phyloP scores from a whole-genome alignment of 768 basidiomycete species.

The Lentinus tigrinus region DNA sequence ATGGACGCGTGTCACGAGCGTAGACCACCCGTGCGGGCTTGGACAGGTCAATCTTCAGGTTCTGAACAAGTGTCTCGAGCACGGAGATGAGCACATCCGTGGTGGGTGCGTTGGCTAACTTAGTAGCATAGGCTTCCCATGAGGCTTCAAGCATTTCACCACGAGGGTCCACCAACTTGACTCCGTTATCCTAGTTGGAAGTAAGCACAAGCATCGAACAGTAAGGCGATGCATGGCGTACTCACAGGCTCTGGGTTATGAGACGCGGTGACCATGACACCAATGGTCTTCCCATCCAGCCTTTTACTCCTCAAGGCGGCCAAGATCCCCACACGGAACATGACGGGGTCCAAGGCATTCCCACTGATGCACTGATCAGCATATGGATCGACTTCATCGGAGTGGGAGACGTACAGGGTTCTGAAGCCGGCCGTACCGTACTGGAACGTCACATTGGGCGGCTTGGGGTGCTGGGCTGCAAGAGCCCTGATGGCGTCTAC shows the following conservation, averaged over 20 bases:
- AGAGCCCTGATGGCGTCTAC: conserved; percentile 46
- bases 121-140: conserved; percentile 90
- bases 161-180: conserved; percentile 94
- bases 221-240: neutral
- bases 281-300: conserved; percentile 87
- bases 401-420: conserved; percentile 63
- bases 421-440: conserved; percentile 97
- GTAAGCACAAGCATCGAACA: too few species aligned
- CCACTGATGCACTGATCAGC: conserved; percentile 44
- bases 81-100: conserved; percentile 70
- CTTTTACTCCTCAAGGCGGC: conserved; percentile 90
- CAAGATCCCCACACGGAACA: conserved; percentile 90
- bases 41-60: conserved; percentile 71
- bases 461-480: conserved; percentile 69
- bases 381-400: conserved; percentile 1
- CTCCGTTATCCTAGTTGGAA: conserved; percentile 94
- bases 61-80: conserved; percentile 60
- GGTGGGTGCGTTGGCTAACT: conserved; percentile 78
- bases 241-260: conserved; percentile 95
- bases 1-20: conserved; percentile 91
- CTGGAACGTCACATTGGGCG: conserved; percentile 63
- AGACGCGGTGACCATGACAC: conserved; percentile 99
- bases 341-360: conserved; percentile 76
- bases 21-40: conserved; percentile 84
- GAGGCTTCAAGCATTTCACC: conserved; percentile 96